A percentile compares a stretch with the other conserved stretches of the same genome.
These are phyloP conservation scores for Penicillium glabrum DNA, from an alignment of 2,329 filamentous ascomycete species.

Conservation along the genomic window DNA sequence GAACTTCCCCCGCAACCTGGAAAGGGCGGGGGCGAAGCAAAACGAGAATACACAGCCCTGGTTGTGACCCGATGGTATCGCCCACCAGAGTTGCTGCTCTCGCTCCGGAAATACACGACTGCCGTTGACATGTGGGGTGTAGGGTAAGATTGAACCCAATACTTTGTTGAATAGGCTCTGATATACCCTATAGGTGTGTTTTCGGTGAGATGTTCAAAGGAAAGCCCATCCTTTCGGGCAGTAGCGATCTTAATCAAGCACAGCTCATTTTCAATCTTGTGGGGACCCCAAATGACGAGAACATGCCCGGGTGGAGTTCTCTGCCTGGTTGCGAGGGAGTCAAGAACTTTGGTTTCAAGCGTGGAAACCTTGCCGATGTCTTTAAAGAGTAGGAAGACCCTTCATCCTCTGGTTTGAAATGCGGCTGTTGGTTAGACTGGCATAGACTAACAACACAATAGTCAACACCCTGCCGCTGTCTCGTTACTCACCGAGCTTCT, in stretches of 20 bases:
- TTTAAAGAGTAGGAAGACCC: constrained; percentile 66
- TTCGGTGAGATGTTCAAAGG: constrained; percentile 97
- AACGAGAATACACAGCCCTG: constrained; percentile 89
- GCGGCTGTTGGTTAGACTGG: neutral
- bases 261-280: constrained; percentile 93
- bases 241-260: constrained; percentile 84
- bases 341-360: constrained; percentile 59
- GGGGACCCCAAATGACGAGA: constrained; percentile 83
- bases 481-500: constrained; percentile 79
- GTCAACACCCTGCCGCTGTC: constrained; percentile 69
- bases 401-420: neutral
- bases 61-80: constrained; percentile 98
- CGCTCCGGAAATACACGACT: constrained; percentile 88
- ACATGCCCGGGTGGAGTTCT: constrained; percentile 85
- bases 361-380: constrained; percentile 66
- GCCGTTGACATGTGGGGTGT: constrained; percentile 99
- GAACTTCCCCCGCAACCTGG: constrained; percentile 76
- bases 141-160: constrained; percentile 59
- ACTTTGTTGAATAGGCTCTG: constrained; percentile 10
- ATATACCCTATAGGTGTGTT: constrained; percentile 67
- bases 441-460: constrained; percentile 27
- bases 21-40: constrained; percentile 77
- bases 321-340: constrained; percentile 80
- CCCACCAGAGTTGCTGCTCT: constrained; percentile 86
- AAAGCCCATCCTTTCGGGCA: constrained; percentile 88